Conservation (phyloP, 768 basidiomycete genomes). For the Lentinula guzmanii region DNA sequence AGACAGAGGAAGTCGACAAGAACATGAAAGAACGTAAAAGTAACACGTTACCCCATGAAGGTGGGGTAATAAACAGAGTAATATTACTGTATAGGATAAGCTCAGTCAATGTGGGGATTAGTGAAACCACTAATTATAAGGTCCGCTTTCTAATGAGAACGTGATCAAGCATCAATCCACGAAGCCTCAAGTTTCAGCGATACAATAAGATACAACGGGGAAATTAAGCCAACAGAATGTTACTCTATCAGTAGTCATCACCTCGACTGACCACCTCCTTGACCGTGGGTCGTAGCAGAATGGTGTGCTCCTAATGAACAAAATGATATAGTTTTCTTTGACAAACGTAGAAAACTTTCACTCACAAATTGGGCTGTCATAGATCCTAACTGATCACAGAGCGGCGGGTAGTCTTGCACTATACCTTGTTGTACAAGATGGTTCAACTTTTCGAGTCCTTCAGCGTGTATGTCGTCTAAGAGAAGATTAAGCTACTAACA, state of each 20-base stretch:
- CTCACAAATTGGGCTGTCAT: conserved; percentile 93
- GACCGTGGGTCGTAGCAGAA: conserved; percentile 75
- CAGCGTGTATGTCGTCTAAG: neutral
- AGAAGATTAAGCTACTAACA: conserved; percentile 34
- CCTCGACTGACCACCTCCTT: conserved; percentile 85
- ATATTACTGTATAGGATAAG: neutral
- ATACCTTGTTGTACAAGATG: conserved; percentile 84
- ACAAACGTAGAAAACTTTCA: neutral
- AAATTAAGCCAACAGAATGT: too few relatives aligned
- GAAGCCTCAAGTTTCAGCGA: neutral
- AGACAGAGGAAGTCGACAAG: neutral
- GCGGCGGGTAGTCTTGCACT: conserved; percentile 77
- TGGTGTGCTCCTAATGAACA: conserved; percentile 69
- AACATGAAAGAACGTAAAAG: neutral
- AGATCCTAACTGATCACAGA: conserved; percentile 75
- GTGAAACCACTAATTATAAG: neutral
- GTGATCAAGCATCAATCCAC: neutral
- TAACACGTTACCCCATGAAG: neutral
- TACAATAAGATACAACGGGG: neutral
- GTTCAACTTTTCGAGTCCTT: conserved; percentile 54
- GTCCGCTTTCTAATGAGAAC: neutral
- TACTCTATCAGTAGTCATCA: conserved; percentile 57
- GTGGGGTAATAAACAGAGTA: neutral
- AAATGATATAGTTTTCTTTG: neutral
- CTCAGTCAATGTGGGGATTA: neutral